Evolutionary conservation across 768 basidiomycete species (phyloP).

Genomic region (Macrolepiota albuminosa): DNA sequence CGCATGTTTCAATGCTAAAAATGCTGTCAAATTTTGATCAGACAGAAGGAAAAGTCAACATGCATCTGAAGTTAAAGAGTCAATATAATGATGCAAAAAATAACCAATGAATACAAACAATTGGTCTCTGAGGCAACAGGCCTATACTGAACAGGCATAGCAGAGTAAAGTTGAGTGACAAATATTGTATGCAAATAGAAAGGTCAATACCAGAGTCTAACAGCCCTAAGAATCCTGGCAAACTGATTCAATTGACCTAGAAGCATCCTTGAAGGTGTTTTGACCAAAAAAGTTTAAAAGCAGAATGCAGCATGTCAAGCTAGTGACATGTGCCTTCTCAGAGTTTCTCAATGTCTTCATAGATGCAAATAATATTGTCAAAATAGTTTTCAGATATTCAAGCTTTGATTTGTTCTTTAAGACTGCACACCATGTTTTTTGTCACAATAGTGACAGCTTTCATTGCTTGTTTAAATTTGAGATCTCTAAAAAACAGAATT

Average conservation of each 20-base stretch:
- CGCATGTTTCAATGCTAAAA: conserved; percentile 82
- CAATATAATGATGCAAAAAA: background rate
- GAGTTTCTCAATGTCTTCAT: conserved; percentile 70
- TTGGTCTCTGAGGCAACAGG: conserved; percentile 59
- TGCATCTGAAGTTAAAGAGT: conserved; percentile 53
- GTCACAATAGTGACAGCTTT: conserved; percentile 88
- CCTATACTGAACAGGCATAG: conserved; percentile 31
- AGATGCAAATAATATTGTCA: conserved; percentile 88
- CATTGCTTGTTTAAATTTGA: conserved; percentile 89
- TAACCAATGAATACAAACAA: conserved; percentile 34
- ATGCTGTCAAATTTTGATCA: background rate
- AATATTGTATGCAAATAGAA: background rate
- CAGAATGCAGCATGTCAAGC: conserved; percentile 90
- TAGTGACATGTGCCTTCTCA: conserved; percentile 88
- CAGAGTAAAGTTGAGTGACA: conserved; percentile 20
- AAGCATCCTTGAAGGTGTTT: conserved; percentile 13
- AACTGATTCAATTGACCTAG: conserved; percentile 17
- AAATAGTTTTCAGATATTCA: conserved; percentile 85
- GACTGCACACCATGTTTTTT: conserved; percentile 71
- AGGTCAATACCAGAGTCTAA: conserved; percentile 6
- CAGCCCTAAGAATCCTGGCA: conserved; percentile 5
- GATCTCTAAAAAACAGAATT: conserved; percentile 87
- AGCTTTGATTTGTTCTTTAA: conserved; percentile 90
- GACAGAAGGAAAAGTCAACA: conserved; percentile 17
- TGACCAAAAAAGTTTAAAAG: conserved; percentile 34